Conservation (phyloP, 2,329 filamentous ascomycete genomes). For the Phaeoacremonium minimum region DNA sequence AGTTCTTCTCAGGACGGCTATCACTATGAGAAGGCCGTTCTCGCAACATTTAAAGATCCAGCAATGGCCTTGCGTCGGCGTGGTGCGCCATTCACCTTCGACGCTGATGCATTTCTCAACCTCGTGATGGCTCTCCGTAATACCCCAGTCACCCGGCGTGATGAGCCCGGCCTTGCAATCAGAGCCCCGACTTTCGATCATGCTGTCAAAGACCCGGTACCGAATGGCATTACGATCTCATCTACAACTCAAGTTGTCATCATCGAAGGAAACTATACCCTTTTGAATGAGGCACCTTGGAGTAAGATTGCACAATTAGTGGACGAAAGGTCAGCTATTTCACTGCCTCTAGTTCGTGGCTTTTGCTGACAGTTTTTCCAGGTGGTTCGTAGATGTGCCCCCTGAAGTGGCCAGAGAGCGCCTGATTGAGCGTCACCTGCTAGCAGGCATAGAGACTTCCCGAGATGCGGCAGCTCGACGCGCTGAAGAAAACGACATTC, state of each 20-base stretch:
- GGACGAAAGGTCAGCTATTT: slow-evolving; percentile 29
- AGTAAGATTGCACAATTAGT: slow-evolving; percentile 33
- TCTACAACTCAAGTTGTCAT: slow-evolving; percentile 42
- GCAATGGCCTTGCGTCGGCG: slow-evolving; percentile 17
- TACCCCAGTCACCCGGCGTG: slow-evolving; percentile 14
- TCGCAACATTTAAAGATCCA: slow-evolving; percentile 15
- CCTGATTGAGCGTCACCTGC: slow-evolving; percentile 17
- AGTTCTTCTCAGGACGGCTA: slow-evolving; percentile 20
- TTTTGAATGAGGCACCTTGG: slow-evolving; percentile 41
- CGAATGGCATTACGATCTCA: slow-evolving; percentile 15
- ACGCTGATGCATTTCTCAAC: slow-evolving; percentile 16
- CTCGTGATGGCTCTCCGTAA: slow-evolving; percentile 14
- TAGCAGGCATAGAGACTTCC: slow-evolving; percentile 19
- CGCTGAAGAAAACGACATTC: slow-evolving; percentile 21
- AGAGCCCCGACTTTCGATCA: slow-evolving; percentile 44
- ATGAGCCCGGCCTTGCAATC: slow-evolving; percentile 9
- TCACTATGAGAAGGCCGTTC: slow-evolving; percentile 17
- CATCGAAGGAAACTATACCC: slow-evolving; percentile 46
- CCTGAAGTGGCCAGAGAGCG: slow-evolving; percentile 15
- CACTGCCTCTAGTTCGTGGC: not conserved
- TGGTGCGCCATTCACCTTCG: slow-evolving; percentile 26
- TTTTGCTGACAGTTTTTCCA: slow-evolving; percentile 8
- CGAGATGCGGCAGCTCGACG: slow-evolving; percentile 15
- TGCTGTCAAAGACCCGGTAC: slow-evolving; percentile 40
- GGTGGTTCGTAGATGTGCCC: slow-evolving; percentile 22